phyloP scores from a whole-genome alignment of 2,329 filamentous ascomycete species.

The Apiospora arundinis region DNA sequence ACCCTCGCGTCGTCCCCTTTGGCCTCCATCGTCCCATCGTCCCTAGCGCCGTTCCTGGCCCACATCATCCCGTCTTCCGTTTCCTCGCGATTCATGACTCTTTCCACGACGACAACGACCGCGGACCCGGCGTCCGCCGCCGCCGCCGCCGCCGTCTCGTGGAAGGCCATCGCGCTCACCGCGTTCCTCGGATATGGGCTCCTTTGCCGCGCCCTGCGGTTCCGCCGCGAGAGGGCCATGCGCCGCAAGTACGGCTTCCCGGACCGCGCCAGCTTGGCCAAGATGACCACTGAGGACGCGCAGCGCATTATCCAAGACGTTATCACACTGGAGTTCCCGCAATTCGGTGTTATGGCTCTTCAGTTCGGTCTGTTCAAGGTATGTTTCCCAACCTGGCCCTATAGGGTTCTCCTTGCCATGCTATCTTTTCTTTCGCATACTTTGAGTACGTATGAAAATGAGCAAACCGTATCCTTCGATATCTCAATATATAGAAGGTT shows the following conservation, averaged over 20 bases:
- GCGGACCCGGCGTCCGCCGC: background rate
- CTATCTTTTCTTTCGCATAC: no score
- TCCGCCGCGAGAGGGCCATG: conserved; percentile 35
- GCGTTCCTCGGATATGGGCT: conserved; percentile 32
- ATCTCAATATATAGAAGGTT: background rate
- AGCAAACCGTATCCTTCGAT: no score
- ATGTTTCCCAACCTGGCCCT: background rate
- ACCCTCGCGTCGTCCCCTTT: background rate
- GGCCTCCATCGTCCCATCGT: background rate
- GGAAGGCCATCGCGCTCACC: conserved; percentile 25
- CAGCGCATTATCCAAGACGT: conserved; percentile 38
- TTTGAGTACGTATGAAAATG: no score
- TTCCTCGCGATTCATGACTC: conserved; percentile 1
- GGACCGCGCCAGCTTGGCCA: conserved; percentile 33
- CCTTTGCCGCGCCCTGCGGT: conserved; percentile 38
- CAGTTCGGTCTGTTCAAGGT: conserved; percentile 44
- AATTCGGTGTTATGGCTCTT: conserved; percentile 33
- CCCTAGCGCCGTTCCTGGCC: conserved; percentile 1
- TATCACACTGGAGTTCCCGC: conserved; percentile 35
- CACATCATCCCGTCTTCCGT: conserved; percentile 9
- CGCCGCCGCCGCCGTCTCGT: background rate
- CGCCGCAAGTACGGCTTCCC: conserved; percentile 34
- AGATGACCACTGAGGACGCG: conserved; percentile 40
- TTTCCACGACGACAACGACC: background rate
- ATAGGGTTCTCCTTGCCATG: no score